Evolutionary conservation across 2,329 filamentous ascomycete genomes (phyloP), one percentile per base, ranked within the genome.

Genomic region (Ceratocystis lukuohia): DNA sequence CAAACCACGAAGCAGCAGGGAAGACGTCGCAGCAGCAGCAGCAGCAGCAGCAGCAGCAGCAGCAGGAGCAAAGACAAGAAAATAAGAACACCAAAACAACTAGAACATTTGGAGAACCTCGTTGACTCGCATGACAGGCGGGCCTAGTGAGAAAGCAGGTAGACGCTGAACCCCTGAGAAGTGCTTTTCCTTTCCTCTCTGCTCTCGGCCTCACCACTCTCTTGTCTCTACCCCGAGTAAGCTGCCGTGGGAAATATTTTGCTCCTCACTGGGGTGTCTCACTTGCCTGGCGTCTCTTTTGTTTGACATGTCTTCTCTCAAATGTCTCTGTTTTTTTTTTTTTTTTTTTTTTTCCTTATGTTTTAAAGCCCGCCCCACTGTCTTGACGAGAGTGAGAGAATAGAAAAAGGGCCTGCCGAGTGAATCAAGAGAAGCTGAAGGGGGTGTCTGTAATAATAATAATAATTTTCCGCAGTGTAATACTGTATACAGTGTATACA

Each of bases 231-330:
- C 56, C 12, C 56, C 22, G 28, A 37, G 56, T 10, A 59, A 59
- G 28, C 17, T 59, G 25, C 53, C 2, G 28, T 7, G 2, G 17
- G 12, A 33, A 59, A 8, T 17, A 25, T 33, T 59, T 33, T 59
- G 53, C 2, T 20, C 17, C 6, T 37, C 53, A 37, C 28, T 17
- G 7, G 6, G 56, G 30, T 59, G 56, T 59, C 56, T 59, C 28
- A 28, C 53, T 30, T 57, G 53, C 22, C n/a, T 57, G 10, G 22
- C 12, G 48, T 57, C 53, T 57, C 53, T 30, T 57, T 57, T 33
- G 15, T 57, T 59, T 59, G 56, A 59, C 25, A 30, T 59, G 25
- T 59, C 56, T 59, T 59, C 30, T 59, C 56, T 59, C 56, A 28
- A 59, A 37, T 59, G 56, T 59, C 56, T 59, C 53, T 59, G 4